Evolutionary conservation across 1,284 basidiomycete species (phyloP).

Genomic region (Boletellus sp.): DNA sequence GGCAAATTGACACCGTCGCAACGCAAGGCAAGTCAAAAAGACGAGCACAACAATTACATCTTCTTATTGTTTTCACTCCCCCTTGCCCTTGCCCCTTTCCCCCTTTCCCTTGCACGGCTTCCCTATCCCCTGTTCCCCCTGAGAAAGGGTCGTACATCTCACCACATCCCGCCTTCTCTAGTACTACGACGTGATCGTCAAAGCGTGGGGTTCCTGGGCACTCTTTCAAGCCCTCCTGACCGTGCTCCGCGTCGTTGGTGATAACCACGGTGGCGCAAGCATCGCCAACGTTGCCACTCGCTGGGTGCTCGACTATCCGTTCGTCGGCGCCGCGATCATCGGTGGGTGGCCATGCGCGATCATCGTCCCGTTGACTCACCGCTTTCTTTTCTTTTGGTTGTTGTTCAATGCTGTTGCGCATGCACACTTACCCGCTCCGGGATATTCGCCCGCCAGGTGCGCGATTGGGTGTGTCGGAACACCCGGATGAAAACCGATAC

Average conservation of each 20-base stretch:
- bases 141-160: no score
- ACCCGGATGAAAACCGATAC: constrained; percentile 62
- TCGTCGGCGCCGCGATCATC: constrained; percentile 76
- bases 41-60: no score
- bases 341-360: constrained; percentile 38
- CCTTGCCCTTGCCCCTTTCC: neutral
- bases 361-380: neutral
- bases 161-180: constrained; percentile 27
- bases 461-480: constrained; percentile 73
- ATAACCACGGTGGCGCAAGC: constrained; percentile 63
- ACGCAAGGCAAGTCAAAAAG: constrained; percentile 54
- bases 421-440: no score
- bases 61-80: neutral
- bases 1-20: constrained; percentile 68
- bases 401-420: neutral
- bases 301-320: constrained; percentile 77
- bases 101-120: neutral
- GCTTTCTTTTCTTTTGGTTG: neutral
- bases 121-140: no score
- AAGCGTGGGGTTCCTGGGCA: constrained; percentile 73
- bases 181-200: constrained; percentile 80
- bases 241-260: constrained; percentile 60
- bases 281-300: constrained; percentile 76
- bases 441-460: constrained; percentile 44
- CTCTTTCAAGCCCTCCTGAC: constrained; percentile 67